These are phyloP conservation scores for Fusarium phyllophilum DNA, from an alignment of 2,329 filamentous ascomycete genomes.

Conservation along the genomic window DNA sequence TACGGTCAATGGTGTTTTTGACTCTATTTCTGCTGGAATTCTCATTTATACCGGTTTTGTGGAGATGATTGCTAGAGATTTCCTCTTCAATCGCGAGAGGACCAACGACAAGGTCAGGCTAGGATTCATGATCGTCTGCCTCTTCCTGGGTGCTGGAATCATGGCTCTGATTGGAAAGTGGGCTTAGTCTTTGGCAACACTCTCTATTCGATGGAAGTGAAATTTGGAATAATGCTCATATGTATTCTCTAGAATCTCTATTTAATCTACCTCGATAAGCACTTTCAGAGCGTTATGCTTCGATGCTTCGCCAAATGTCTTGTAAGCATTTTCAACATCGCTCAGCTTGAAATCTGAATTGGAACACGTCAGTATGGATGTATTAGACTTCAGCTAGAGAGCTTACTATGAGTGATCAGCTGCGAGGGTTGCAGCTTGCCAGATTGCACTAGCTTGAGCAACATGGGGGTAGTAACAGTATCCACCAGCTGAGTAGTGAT, in stretches of 20 bases:
- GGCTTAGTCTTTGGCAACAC: not conserved
- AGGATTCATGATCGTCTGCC: not conserved
- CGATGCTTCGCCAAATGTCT: constrained; percentile 31
- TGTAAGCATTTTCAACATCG: constrained; percentile 35
- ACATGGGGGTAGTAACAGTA: constrained; percentile 58
- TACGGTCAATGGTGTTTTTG: not conserved
- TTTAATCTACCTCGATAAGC: constrained; percentile 32
- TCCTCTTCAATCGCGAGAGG: not conserved
- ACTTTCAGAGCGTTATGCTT: constrained; percentile 36
- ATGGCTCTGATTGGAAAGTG: not conserved
- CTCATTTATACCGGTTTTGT: not conserved
- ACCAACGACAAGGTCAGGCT: not conserved
- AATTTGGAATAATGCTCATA: fast-evolving
- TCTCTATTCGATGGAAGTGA: fast-evolving
- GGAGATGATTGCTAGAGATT: not conserved
- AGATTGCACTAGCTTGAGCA: constrained; percentile 57
- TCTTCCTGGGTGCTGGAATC: not conserved
- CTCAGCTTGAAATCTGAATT: constrained; percentile 28
- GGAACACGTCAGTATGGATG: fast-evolving
- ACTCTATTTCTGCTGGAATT: not conserved
- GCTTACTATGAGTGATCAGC: constrained; percentile 58
- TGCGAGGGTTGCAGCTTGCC: constrained; percentile 54
- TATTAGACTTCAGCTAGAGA: too few relatives aligned
- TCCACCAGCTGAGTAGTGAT: constrained; percentile 61
- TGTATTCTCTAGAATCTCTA: not conserved